Evolutionary conservation across 305 asterid species (phyloP).

Genomic region (Stenogyne calaminthoides): DNA sequence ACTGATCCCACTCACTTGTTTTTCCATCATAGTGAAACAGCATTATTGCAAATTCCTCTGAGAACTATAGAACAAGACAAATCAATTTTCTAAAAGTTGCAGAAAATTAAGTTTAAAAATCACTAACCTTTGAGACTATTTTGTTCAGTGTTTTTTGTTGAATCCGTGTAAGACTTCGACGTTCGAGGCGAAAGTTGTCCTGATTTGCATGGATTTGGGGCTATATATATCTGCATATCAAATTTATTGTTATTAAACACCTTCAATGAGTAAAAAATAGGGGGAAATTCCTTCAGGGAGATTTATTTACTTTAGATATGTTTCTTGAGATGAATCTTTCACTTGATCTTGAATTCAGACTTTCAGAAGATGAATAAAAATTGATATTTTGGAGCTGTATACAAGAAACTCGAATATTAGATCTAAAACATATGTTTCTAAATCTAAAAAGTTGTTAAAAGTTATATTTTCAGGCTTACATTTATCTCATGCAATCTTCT

Average conservation of each 20-base stretch:
- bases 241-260: background rate
- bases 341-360: background rate
- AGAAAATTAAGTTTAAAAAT: background rate
- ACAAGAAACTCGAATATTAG: background rate
- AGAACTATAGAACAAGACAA: slow-evolving; percentile 33
- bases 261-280: background rate
- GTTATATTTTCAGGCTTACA: background rate
- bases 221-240: slow-evolving; percentile 41
- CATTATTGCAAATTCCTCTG: slow-evolving; percentile 46
- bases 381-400: slow-evolving; percentile 19
- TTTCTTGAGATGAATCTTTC: background rate
- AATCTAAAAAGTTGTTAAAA: background rate
- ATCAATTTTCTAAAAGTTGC: background rate
- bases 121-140: slow-evolving; percentile 40
- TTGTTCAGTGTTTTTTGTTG: slow-evolving; percentile 36
- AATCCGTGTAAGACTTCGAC: slow-evolving; percentile 32
- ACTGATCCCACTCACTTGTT: slow-evolving; percentile 51
- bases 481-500: slow-evolving; percentile 27
- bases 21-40: slow-evolving; percentile 59
- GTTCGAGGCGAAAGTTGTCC: slow-evolving; percentile 42
- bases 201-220: slow-evolving; percentile 50
- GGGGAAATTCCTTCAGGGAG: no score
- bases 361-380: background rate
- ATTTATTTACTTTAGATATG: no score
- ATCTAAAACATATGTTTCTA: background rate